A percentile compares a stretch with the other conserved stretches of the same genome.
Evolutionary conservation across 2,329 filamentous ascomycete genomes (phyloP).

Genomic region (Fusarium decemcellulare): DNA sequence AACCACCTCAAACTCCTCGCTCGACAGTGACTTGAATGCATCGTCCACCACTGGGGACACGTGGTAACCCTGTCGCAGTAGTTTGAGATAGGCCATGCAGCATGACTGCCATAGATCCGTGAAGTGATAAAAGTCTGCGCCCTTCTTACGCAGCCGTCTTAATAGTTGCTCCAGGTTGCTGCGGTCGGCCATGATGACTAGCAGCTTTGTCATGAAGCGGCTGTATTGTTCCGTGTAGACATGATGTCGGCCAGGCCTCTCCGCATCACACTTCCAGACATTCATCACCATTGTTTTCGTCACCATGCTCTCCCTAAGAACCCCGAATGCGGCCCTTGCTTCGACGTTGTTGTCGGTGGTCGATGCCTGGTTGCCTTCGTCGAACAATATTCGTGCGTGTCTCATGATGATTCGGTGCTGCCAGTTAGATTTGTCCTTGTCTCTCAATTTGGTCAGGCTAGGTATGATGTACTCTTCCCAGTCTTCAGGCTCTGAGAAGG

Average conservation of each 20-base stretch:
- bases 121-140: conserved; percentile 80
- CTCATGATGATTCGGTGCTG: conserved; percentile 92
- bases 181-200: conserved; percentile 82
- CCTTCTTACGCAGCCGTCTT: conserved; percentile 84
- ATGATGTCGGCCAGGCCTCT: conserved; percentile 87
- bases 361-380: conserved; percentile 54
- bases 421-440: conserved; percentile 94
- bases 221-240: conserved; percentile 93
- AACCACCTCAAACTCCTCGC: conserved; percentile 71
- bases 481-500: conserved; percentile 66
- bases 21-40: conserved; percentile 66
- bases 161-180: conserved; percentile 83
- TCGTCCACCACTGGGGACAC: conserved; percentile 65
- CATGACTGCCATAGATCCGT: conserved; percentile 71
- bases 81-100: conserved; percentile 66
- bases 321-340: conserved; percentile 83
- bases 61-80: conserved; percentile 65
- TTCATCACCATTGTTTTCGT: conserved; percentile 96
- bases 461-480: conserved; percentile 70
- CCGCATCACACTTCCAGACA: conserved; percentile 94
- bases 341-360: conserved; percentile 69
- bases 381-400: conserved; percentile 71
- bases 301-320: conserved; percentile 81
- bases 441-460: conserved; percentile 65
- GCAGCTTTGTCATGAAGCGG: conserved; percentile 82